Base-by-base conservation (phyloP, 2,329 filamentous ascomycete species). In the Ambrosiella xylebori region DNA sequence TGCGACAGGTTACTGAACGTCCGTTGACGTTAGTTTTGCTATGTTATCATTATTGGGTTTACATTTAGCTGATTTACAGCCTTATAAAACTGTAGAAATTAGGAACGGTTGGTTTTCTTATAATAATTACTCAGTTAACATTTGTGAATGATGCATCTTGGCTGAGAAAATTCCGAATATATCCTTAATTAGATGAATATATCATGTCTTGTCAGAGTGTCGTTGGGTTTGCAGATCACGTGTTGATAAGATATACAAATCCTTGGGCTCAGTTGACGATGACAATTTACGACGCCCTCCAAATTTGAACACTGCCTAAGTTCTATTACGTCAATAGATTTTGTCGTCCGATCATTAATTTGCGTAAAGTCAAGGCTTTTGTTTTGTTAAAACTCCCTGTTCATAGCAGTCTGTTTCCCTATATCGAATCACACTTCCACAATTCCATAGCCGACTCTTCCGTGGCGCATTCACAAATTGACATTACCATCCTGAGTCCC, bases 31-130 rank as follows among this genome's bases (percentile, higher is more conserved):
- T 51, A 17, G 44, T 53, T 56, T 53, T 51, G 35, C 40, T 59
- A 37, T 51, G 12, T 57, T 50, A 36, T 57, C 38, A 36, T 57
- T 19, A 38, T 51, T 59, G 7, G 17, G 12, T 37, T 51, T 51
- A 51, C 35, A 17, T 3, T 41, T 19, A 19, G 52, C 36, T 40
- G 7, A 38, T 54, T n/a, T 15, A 13, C 52, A 40, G 52, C 38
- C 27, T 27, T 54, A 40, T 17, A 54, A 6, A 9, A 56, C 39
- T 51, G 37, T 56, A 52, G 41, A 52, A 38, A 56, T 40, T 53
- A 59, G 50, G 56, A 59, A 53, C 58, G 57, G 54, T 59, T 56
- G 15, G 57, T 52, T 52, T 52, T 53, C 7, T 7, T 54, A 7
- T 54, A 37, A 38, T 2, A 27, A 27, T 27, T 27, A 27, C 27